These are phyloP conservation scores for Smallanthus sonchifolius DNA, from an alignment of 129 eudicot genomes.

Conservation along the genomic window DNA sequence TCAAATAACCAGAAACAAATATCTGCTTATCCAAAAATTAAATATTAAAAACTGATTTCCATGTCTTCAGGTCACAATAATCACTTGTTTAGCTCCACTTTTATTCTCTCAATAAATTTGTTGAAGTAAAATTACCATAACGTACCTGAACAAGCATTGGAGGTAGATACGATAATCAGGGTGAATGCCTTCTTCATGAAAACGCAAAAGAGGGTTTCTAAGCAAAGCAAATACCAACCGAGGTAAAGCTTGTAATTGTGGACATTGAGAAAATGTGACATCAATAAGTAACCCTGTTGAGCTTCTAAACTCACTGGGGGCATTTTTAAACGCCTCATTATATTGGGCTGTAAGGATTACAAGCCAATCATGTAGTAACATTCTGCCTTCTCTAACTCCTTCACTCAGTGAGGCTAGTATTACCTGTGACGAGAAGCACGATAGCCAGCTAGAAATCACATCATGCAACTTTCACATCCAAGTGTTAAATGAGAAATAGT, in stretches of 20 bases:
- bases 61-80: not conserved
- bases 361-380: conserved; percentile 94
- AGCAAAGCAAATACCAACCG: conserved; percentile 89
- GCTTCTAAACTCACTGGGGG: conserved; percentile 46
- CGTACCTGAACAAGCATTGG: conserved; percentile 91
- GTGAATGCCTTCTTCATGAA: conserved; percentile 99
- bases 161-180: conserved; percentile 95
- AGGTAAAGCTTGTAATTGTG: conserved; percentile 87
- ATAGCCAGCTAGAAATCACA: not conserved
- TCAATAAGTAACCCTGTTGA: conserved; percentile 56
- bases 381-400: conserved; percentile 92
- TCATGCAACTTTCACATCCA: conserved; percentile 3
- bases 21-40: not conserved
- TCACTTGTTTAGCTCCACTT: not conserved
- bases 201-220: conserved; percentile 80
- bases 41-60: not conserved
- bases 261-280: conserved; percentile 84
- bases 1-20: not conserved
- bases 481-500: not conserved
- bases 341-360: conserved; percentile 92
- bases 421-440: conserved; percentile 48
- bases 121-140: not conserved
- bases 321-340: conserved; percentile 66
- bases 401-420: conserved; percentile 76
- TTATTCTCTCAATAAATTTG: not conserved